Conservation (phyloP, 148 eudicot species). For the Fagopyrum esculentum region DNA sequence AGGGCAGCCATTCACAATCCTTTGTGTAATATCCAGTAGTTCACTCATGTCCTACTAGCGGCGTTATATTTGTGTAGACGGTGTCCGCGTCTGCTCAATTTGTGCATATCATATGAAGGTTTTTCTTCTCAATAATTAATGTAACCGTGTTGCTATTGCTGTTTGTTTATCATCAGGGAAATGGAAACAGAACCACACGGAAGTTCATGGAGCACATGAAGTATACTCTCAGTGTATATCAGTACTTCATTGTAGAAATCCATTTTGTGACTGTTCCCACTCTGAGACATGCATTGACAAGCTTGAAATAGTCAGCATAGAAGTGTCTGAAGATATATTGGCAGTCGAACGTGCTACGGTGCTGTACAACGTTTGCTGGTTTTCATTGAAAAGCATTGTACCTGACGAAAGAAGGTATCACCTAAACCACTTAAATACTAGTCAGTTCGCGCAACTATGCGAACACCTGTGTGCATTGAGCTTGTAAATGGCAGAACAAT, state of each 20-base stretch:
- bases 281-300: conserved; percentile 21
- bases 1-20: neutral
- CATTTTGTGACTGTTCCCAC: conserved; percentile 34
- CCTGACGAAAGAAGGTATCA: conserved; percentile 43
- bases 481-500: neutral
- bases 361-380: conserved; percentile 56
- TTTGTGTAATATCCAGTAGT: neutral
- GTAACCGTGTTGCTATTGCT: neutral
- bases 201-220: conserved; percentile 41
- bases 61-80: neutral
- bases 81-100: neutral
- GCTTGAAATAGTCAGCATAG: conserved; percentile 40
- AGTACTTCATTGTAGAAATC: conserved; percentile 47
- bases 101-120: neutral
- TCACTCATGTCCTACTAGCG: neutral
- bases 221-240: conserved; percentile 44
- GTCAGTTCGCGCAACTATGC: neutral
- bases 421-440: neutral
- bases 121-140: neutral
- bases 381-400: conserved; percentile 36
- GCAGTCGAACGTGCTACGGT: conserved; percentile 60
- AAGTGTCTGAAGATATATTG: conserved; percentile 49
- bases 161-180: conserved; percentile 43
- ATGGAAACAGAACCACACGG: conserved; percentile 33
- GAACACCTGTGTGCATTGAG: conserved; percentile 10